Percentiles rank a stretch among this genome's conserved stretches.
Evolutionary conservation across 2,329 filamentous ascomycete species (phyloP).

Genomic region (Alternaria arborescens): DNA sequence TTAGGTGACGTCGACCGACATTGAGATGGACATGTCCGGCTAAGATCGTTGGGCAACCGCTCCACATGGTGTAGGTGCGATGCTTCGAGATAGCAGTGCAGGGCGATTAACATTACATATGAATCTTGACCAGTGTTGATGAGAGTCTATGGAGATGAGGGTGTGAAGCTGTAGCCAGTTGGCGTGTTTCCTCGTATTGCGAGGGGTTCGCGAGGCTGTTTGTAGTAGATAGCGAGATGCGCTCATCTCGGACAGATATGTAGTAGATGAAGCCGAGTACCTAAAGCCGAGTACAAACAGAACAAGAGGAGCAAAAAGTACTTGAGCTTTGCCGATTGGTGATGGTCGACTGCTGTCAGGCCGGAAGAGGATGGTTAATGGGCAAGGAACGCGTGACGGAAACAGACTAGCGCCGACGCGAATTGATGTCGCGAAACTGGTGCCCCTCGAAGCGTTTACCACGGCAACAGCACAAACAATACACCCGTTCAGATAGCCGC

Average conservation of each 20-base stretch:
- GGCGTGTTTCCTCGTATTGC: too few species aligned
- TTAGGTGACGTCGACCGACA: slow-evolving; percentile 6
- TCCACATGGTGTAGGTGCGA: neutral
- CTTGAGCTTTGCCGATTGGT: too few species aligned
- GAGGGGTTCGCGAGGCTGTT: too few species aligned
- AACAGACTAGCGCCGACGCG: slow-evolving; percentile 25
- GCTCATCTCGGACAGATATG: too few species aligned
- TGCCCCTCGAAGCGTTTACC: slow-evolving; percentile 27
- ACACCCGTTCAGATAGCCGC: slow-evolving; percentile 21
- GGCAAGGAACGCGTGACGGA: slow-evolving; percentile 25
- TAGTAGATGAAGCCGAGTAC: too few species aligned
- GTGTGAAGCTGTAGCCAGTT: too few species aligned
- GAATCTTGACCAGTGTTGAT: neutral
- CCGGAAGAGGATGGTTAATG: slow-evolving; percentile 30
- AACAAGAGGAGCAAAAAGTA: neutral
- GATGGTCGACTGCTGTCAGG: slow-evolving; percentile 15
- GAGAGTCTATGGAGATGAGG: neutral
- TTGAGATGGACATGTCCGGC: slow-evolving; percentile 1
- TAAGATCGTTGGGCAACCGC: slow-evolving; percentile 1
- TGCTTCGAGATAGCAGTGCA: neutral
- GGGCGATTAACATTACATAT: neutral
- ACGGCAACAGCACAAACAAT: slow-evolving; percentile 19
- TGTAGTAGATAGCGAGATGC: too few species aligned
- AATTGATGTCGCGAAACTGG: slow-evolving; percentile 27
- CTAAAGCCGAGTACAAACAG: too few species aligned